These are phyloP conservation scores for Zymoseptoria ardabiliae DNA, from an alignment of 2,329 filamentous ascomycete genomes.

Conservation along the genomic window DNA sequence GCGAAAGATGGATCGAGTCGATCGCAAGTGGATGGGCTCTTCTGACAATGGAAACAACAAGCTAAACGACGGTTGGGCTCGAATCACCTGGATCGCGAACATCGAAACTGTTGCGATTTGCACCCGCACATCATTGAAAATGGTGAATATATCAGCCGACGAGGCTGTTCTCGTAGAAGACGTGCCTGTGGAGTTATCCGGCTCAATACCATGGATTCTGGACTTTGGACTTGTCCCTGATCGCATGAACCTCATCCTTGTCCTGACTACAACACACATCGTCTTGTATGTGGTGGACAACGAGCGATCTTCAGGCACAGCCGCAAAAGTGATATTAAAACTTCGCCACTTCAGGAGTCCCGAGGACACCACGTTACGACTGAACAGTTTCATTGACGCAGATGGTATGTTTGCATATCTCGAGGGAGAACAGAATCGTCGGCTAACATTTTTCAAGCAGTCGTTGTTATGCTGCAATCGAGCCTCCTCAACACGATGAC, in stretches of 20 bases:
- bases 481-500: not conserved
- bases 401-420: slow-evolving; percentile 34
- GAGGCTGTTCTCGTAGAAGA: slow-evolving; percentile 19
- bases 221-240: slow-evolving; percentile 46
- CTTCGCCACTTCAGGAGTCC: slow-evolving; percentile 49
- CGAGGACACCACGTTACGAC: slow-evolving; percentile 46
- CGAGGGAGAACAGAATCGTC: not conserved
- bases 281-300: slow-evolving; percentile 29
- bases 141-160: slow-evolving; percentile 29
- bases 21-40: slow-evolving; percentile 5
- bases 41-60: slow-evolving; percentile 1
- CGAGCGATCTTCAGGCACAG: not conserved
- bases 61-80: slow-evolving; percentile 43
- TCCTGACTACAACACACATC: slow-evolving; percentile 51
- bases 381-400: slow-evolving; percentile 25
- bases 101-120: slow-evolving; percentile 47
- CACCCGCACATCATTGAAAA: slow-evolving; percentile 36
- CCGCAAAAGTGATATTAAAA: slow-evolving; percentile 30
- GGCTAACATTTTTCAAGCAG: not conserved
- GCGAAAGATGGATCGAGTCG: slow-evolving; percentile 11
- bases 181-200: slow-evolving; percentile 22
- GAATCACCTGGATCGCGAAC: slow-evolving; percentile 43
- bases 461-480: not conserved
- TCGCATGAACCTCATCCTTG: slow-evolving; percentile 45
- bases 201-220: slow-evolving; percentile 46